phyloP scores from a whole-genome alignment of 805 yeast species.

The Yarrowia deformans region DNA sequence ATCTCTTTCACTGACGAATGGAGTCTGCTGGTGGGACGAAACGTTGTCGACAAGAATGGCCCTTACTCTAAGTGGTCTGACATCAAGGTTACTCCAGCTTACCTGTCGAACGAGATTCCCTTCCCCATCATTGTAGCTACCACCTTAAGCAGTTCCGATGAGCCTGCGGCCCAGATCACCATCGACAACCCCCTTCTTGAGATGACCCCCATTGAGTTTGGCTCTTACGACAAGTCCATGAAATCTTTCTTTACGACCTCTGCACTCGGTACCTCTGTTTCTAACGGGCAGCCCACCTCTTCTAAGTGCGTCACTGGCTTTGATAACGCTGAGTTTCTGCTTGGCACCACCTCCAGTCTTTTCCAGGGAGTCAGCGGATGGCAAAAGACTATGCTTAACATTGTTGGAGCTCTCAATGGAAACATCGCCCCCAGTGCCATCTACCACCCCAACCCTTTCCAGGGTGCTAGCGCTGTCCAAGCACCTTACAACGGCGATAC shows the following conservation, averaged over 20 bases:
- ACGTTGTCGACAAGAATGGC: constrained; percentile 67
- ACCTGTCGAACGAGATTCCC: constrained; percentile 68
- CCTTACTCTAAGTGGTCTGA: constrained; percentile 67
- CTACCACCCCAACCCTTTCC: constrained; percentile 77
- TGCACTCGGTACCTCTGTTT: constrained; percentile 61
- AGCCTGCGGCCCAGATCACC: constrained; percentile 55
- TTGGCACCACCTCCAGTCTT: constrained; percentile 83
- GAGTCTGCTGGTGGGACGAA: constrained; percentile 79
- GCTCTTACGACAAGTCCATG: constrained; percentile 85
- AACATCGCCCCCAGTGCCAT: constrained; percentile 68
- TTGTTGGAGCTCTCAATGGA: constrained; percentile 15
- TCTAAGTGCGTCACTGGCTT: constrained; percentile 54
- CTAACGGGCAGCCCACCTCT: constrained; percentile 39
- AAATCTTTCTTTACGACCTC: constrained; percentile 68
- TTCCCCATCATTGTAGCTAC: constrained; percentile 64
- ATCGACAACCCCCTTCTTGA: constrained; percentile 58
- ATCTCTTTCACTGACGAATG: constrained; percentile 77
- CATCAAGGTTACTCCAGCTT: constrained; percentile 66
- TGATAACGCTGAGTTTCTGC: constrained; percentile 80
- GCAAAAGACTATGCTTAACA: not conserved
- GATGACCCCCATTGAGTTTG: constrained; percentile 73
- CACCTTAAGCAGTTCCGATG: constrained; percentile 50
- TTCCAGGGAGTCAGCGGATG: constrained; percentile 65
- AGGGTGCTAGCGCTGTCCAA: constrained; percentile 44
- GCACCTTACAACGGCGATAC: constrained; percentile 51